phyloP scores from a whole-genome alignment of 169 alveolate species.

The Prorocentrum cordatum region DNA sequence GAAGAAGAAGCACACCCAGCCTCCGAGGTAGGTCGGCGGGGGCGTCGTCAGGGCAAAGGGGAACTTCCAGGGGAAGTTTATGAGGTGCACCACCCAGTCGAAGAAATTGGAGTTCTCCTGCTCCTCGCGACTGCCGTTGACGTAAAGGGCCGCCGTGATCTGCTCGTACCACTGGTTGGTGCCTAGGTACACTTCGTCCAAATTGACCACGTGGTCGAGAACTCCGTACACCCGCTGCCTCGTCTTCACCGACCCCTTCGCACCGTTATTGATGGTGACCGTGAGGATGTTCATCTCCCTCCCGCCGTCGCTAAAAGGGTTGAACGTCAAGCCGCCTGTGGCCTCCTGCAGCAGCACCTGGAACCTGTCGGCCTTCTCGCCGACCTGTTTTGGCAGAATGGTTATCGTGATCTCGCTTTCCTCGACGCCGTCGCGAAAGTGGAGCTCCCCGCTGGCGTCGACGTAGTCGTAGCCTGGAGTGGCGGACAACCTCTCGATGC shows the following conservation, averaged over 20 bases:
- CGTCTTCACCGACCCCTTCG: too few species aligned
- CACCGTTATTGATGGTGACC: too few species aligned
- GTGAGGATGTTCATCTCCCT: neutral
- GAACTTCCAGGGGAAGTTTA: conserved; percentile 34
- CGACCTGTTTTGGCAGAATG: conserved; percentile 25
- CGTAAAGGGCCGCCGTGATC: conserved; percentile 4
- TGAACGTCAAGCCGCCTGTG: conserved; percentile 34
- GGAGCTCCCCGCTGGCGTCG: too few species aligned
- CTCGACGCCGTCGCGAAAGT: conserved; percentile 42
- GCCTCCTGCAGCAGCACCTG: conserved; percentile 28
- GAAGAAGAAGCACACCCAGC: conserved; percentile 54
- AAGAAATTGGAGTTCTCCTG: neutral
- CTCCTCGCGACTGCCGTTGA: conserved; percentile 27
- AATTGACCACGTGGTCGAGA: too few species aligned
- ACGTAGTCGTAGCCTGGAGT: too few species aligned
- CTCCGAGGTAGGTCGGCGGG: conserved; percentile 54
- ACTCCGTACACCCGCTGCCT: too few species aligned
- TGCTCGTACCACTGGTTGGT: too few species aligned
- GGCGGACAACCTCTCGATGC: too few species aligned
- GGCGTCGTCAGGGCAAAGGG: conserved; percentile 9
- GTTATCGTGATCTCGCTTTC: conserved; percentile 18
- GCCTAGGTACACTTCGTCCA: too few species aligned
- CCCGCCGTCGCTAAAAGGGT: conserved; percentile 39
- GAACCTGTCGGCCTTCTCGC: conserved; percentile 44
- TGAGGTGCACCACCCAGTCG: conserved; percentile 9